Conservation (phyloP, 2,329 filamentous ascomycete species). For the Cercospora brassicicola region DNA sequence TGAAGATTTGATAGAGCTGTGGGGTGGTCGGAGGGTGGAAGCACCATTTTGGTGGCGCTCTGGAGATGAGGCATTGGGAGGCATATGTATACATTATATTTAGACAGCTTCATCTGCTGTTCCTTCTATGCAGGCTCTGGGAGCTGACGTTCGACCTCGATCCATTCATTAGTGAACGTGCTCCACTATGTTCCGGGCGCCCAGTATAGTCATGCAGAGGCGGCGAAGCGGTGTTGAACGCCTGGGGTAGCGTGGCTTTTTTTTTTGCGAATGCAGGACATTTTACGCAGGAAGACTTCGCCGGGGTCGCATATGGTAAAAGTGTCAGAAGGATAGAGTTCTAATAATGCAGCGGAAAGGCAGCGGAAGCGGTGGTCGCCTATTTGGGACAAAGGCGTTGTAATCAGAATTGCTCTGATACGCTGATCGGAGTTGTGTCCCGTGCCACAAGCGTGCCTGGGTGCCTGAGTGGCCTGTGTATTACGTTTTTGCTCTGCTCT, state of each 20-base stretch:
- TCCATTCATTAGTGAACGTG: neutral
- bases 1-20: neutral
- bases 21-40: too few relatives aligned
- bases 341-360: neutral
- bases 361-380: neutral
- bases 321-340: neutral
- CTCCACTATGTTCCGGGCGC: neutral
- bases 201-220: neutral
- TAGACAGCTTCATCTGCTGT: too few relatives aligned
- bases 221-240: neutral
- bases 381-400: neutral
- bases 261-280: too few relatives aligned
- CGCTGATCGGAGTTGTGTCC: neutral
- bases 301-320: too few relatives aligned
- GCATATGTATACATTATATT: too few relatives aligned
- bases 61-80: too few relatives aligned
- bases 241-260: too few relatives aligned
- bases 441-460: neutral
- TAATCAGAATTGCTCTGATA: neutral
- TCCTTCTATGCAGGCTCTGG: too few relatives aligned
- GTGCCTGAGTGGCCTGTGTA: neutral
- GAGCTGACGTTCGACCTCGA: neutral
- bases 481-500: neutral
- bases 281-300: too few relatives aligned
- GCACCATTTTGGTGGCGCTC: too few relatives aligned